phyloP scores from a whole-genome alignment of 1,284 basidiomycete species.

The Sporisorium iseilematis-ciliati region DNA sequence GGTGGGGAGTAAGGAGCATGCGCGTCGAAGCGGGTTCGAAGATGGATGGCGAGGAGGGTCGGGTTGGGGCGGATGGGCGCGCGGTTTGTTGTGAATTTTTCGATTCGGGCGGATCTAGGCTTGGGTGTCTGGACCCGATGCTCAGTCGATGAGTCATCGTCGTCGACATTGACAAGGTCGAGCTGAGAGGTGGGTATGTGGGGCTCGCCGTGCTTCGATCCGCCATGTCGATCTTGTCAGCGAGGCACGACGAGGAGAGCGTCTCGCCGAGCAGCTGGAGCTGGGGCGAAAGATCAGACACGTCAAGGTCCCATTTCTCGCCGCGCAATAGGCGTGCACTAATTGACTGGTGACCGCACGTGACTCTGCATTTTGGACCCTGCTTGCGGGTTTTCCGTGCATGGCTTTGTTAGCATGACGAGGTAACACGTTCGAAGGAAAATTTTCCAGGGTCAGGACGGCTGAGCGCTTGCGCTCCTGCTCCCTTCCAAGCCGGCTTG shows the following conservation, averaged over 20 bases:
- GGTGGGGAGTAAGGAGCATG: conserved; percentile 1
- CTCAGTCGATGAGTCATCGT: not conserved
- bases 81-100: conserved; percentile 25
- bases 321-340: conserved; percentile 31
- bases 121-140: not conserved
- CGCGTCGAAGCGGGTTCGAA: not conserved
- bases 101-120: conserved; percentile 19
- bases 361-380: conserved; percentile 49
- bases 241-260: not conserved
- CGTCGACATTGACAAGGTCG: not conserved
- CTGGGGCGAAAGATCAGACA: not conserved
- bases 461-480: not conserved
- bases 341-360: conserved; percentile 49
- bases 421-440: not conserved
- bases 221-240: not conserved
- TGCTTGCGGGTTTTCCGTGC: conserved; percentile 5
- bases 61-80: not conserved
- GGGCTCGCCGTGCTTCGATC: not conserved
- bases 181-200: not conserved
- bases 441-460: not conserved
- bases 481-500: conserved; percentile 3
- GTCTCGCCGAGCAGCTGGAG: not conserved
- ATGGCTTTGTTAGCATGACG: not conserved
- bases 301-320: not conserved
- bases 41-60: conserved; percentile 2